Conservation (phyloP, 2,329 filamentous ascomycete genomes). For the Diplocarpon mali region DNA sequence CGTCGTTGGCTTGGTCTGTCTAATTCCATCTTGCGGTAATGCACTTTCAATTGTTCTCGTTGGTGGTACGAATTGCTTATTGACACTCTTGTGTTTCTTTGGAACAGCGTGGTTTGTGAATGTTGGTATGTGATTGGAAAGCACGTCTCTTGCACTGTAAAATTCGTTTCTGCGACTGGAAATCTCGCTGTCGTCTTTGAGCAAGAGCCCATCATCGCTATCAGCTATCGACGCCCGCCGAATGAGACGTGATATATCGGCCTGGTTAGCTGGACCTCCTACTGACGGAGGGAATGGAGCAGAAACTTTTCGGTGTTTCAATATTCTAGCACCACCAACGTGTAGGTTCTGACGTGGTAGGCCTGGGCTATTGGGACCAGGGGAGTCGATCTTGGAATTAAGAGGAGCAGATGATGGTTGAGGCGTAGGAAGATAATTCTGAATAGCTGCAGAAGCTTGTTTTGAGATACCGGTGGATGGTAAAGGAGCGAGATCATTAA, state of each 20-base stretch:
- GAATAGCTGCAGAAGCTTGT: background rate
- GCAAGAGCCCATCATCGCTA: constrained; percentile 6
- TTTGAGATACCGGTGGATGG: background rate
- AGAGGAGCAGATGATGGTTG: constrained; percentile 11
- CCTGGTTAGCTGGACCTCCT: background rate
- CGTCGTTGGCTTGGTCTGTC: constrained; percentile 14
- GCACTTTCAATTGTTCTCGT: constrained; percentile 3
- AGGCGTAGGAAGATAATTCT: constrained; percentile 7
- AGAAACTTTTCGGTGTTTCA: background rate
- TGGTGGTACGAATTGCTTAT: constrained; percentile 21
- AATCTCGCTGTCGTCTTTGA: constrained; percentile 3
- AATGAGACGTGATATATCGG: background rate
- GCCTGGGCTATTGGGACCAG: background rate
- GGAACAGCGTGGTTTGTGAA: constrained; percentile 3
- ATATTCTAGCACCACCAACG: constrained; percentile 3
- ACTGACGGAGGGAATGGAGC: background rate
- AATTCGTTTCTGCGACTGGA: constrained; percentile 16
- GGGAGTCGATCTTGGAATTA: background rate
- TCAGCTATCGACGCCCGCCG: background rate
- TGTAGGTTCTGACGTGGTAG: constrained; percentile 2
- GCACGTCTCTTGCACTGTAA: constrained; percentile 17
- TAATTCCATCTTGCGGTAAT: constrained; percentile 3
- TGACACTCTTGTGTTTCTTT: constrained; percentile 7
- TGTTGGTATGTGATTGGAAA: constrained; percentile 9
- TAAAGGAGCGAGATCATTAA: background rate